Conservation (phyloP, 2,329 filamentous ascomycete genomes). For the Magnaporthiopsis rhizophila region DNA sequence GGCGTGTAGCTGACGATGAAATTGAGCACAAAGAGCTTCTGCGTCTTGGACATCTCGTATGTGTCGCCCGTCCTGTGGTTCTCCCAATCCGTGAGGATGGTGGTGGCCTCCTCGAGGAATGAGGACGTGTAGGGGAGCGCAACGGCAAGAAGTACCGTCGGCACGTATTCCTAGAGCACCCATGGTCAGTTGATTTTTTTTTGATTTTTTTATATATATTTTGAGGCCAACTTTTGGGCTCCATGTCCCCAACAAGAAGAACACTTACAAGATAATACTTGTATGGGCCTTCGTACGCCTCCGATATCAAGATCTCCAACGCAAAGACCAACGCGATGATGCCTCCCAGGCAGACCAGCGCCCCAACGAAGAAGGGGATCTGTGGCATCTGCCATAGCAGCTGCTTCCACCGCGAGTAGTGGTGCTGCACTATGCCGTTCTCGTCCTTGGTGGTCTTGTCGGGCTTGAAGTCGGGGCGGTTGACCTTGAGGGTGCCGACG, state of each 20-base stretch:
- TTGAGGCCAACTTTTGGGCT: not conserved
- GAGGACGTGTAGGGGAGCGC: slow-evolving; percentile 57
- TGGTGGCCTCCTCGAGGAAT: slow-evolving; percentile 55
- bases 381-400: slow-evolving; percentile 59
- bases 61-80: slow-evolving; percentile 66
- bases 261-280: slow-evolving; percentile 54
- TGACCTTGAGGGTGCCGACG: slow-evolving; percentile 72
- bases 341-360: slow-evolving; percentile 50
- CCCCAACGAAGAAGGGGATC: slow-evolving; percentile 57
- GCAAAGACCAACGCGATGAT: slow-evolving; percentile 64
- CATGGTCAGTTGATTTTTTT: not conserved
- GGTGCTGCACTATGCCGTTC: slow-evolving; percentile 51
- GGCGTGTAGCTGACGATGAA: slow-evolving; percentile 4
- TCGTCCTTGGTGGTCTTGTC: slow-evolving; percentile 55
- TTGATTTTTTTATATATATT: no score
- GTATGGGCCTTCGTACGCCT: slow-evolving; percentile 63
- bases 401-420: slow-evolving; percentile 58
- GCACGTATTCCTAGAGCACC: slow-evolving; percentile 54
- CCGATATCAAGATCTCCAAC: slow-evolving; percentile 67
- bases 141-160: slow-evolving; percentile 61
- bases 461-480: slow-evolving; percentile 57
- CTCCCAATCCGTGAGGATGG: slow-evolving; percentile 58
- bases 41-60: slow-evolving; percentile 61
- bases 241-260: not conserved
- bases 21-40: slow-evolving; percentile 57